Conservation (phyloP, 2,329 filamentous ascomycete genomes). For the Atkinsonella texensis region DNA sequence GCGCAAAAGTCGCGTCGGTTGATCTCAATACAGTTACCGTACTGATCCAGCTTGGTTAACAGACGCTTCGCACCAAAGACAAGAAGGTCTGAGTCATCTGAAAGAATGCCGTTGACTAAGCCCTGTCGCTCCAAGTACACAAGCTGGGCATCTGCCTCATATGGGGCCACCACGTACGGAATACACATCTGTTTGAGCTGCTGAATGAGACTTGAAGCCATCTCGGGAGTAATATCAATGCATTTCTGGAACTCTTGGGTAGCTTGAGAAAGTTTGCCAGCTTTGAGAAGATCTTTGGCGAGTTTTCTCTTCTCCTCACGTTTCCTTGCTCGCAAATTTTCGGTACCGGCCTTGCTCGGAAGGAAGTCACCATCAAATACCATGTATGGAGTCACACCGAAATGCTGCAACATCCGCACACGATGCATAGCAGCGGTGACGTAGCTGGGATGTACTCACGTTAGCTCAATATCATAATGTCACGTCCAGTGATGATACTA, state of each 20-base stretch:
- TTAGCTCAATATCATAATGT: not conserved
- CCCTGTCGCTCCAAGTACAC: constrained; percentile 85
- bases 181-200: constrained; percentile 72
- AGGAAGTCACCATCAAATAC: constrained; percentile 95
- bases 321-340: constrained; percentile 61
- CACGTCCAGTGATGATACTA: constrained; percentile 19
- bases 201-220: constrained; percentile 86
- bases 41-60: constrained; percentile 87
- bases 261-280: constrained; percentile 71
- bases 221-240: constrained; percentile 89
- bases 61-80: constrained; percentile 89
- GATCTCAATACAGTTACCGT: constrained; percentile 87
- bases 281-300: constrained; percentile 68
- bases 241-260: constrained; percentile 85
- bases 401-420: constrained; percentile 87
- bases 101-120: constrained; percentile 75
- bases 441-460: constrained; percentile 42
- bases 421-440: constrained; percentile 83
- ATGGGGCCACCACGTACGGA: constrained; percentile 86
- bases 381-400: constrained; percentile 85
- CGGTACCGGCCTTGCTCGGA: constrained; percentile 84
- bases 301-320: constrained; percentile 65
- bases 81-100: constrained; percentile 90
- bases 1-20: constrained; percentile 80
- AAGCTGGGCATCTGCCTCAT: constrained; percentile 94